A percentile compares a stretch with the other conserved stretches of the same genome.
Conservation (phyloP, 116 monocot genomes). For the Iris pallida region DNA sequence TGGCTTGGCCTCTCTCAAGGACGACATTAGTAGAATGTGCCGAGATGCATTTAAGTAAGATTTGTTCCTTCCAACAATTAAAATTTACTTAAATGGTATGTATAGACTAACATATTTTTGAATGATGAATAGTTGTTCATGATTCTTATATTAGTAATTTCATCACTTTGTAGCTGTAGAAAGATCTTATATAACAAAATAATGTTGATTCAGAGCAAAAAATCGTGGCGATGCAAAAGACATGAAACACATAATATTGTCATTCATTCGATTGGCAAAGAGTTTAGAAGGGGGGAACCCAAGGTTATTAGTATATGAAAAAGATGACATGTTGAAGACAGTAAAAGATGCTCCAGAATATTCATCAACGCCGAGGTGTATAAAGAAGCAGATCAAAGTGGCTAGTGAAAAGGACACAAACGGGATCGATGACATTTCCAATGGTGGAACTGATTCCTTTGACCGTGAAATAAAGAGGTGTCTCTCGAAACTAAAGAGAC, state of each 20-base stretch:
- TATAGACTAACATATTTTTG: too few species aligned
- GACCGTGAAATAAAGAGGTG: constrained; percentile 76
- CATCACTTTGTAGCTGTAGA: too few species aligned
- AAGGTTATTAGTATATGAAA: constrained; percentile 36
- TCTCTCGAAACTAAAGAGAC: constrained; percentile 79
- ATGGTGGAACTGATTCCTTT: constrained; percentile 54
- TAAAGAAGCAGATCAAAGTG: constrained; percentile 45
- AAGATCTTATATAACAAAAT: too few species aligned
- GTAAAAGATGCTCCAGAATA: constrained; percentile 44
- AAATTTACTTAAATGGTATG: too few species aligned
- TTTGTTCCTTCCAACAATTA: not conserved
- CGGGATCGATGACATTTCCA: constrained; percentile 27
- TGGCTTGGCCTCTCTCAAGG: constrained; percentile 83
- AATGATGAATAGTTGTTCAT: too few species aligned
- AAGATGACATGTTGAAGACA: constrained; percentile 30
- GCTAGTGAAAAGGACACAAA: constrained; percentile 39
- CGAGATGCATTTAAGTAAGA: constrained; percentile 87
- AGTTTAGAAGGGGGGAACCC: constrained; percentile 58
- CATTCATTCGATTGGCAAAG: constrained; percentile 71
- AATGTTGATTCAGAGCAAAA: constrained; percentile 47
- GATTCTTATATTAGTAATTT: too few species aligned
- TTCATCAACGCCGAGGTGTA: constrained; percentile 46
- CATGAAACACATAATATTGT: constrained; percentile 57
- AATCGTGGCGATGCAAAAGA: constrained; percentile 51
- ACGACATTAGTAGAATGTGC: constrained; percentile 91